Evolutionary conservation across 306 rosid species (phyloP), one percentile per base, ranked within the genome.

Genomic region (Vachellia pachyceras): DNA sequence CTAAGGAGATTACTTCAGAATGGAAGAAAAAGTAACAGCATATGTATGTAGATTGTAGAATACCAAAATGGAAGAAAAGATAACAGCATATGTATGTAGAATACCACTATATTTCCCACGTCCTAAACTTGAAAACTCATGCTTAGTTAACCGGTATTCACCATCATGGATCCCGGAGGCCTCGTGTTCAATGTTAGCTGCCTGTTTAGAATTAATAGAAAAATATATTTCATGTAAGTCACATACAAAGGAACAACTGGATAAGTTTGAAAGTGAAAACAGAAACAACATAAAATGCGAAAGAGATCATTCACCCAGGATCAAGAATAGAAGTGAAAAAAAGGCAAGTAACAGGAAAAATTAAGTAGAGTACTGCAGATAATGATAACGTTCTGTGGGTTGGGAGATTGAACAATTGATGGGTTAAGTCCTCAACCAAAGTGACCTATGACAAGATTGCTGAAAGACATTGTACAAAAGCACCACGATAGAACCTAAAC

Each of bases 61-160:
- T 92, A 95, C 98, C 64, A 79, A 20, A 66, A 20, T 12, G 58
- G 73, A 81, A 79, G 69, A 47, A 82, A 63, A 22, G 12, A 18
- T 57, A 65, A 50, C 35, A 68, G 17, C 46, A 33, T 64, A 73
- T 29, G 76, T 77, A 77, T 52, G 61, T 12, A 82, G 61, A 63
- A 60, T 92, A 95, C 98, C 99, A 73, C 97, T 95, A 70, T 87
- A 95, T 83, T 95, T 95, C 77, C 94, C 96, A 84, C 86, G 94
- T 65, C 90, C 91, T 87, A 89, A 80, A 82, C 90, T 87, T 76
- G 97, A 92, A 87, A 93, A 88, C 40, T 65, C 98, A 84, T 90
- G 91, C 82, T 93, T 95, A 42, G 91, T 88, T 85, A 95, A 83
- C 86, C 88, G 97, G 90, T 85, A 95, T 79, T 89, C 94, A 66